phyloP scores from a whole-genome alignment of 2,329 filamentous ascomycete species.

The Davidsoniella neocaledoniae region DNA sequence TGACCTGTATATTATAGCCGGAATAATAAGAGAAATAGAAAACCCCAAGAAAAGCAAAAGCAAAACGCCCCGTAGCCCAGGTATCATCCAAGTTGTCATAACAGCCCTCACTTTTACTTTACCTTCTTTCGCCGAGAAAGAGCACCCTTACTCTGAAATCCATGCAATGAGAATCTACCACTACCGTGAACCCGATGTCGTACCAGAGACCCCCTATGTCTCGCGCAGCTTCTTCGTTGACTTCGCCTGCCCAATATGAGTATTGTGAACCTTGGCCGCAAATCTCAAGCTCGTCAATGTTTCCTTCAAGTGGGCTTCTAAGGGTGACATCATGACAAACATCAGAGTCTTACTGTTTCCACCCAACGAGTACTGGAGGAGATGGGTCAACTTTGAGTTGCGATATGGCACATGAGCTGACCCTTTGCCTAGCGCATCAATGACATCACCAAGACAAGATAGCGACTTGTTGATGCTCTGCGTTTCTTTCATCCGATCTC shows the following conservation, averaged over 20 bases:
- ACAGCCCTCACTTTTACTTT: slow-evolving; percentile 8
- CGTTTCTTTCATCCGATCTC: slow-evolving; percentile 79
- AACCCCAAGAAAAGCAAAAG: slow-evolving; percentile 1
- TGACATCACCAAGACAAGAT: slow-evolving; percentile 84
- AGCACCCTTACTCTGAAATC: background rate
- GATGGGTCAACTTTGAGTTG: slow-evolving; percentile 91
- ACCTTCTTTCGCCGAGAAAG: slow-evolving; percentile 4
- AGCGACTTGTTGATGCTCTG: slow-evolving; percentile 95
- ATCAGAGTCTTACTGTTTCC: slow-evolving; percentile 96
- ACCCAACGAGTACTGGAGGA: slow-evolving; percentile 85
- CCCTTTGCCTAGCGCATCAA: slow-evolving; percentile 75
- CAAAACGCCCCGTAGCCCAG: slow-evolving; percentile 9
- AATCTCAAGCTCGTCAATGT: slow-evolving; percentile 91
- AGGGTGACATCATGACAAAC: slow-evolving; percentile 95
- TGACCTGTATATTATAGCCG: too few relatives aligned
- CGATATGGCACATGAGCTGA: slow-evolving; percentile 80
- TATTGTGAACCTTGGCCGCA: slow-evolving; percentile 85
- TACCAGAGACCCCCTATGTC: background rate
- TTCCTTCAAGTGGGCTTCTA: slow-evolving; percentile 81
- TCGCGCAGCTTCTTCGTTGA: slow-evolving; percentile 42
- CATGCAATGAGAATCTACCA: background rate
- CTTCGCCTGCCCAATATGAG: slow-evolving; percentile 80
- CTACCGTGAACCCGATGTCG: background rate
- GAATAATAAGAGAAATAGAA: too few relatives aligned
- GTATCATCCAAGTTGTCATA: slow-evolving; percentile 12